Base-by-base conservation (phyloP, 2,329 filamentous ascomycete genomes). In the Cladosporium oxysporum region DNA sequence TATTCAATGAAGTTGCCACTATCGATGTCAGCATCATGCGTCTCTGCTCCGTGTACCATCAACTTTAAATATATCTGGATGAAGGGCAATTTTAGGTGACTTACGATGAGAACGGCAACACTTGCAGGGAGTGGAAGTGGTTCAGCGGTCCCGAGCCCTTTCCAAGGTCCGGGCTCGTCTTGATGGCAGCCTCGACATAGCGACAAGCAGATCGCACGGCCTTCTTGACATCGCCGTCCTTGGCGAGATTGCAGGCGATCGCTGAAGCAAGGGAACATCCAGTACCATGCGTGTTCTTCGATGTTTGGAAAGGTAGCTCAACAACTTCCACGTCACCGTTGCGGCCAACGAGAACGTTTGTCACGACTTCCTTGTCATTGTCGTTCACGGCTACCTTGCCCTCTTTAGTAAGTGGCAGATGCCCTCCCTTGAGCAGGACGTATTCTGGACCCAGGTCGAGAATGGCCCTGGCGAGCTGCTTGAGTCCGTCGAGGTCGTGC, bases 221-320 rank as follows among this genome's bases (percentile, higher is more conserved):
- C 50, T 81, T 76, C 0, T 83, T 77, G 1, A 91, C 81, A 6
- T 82, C 79, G 58, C 85, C 75, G 0, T 88, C 88, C 62, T 81
- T 84, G 16, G 90, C 84, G 8, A 93, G 77, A 67, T 91, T 90
- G n/a, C 89, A 89, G 1, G 91, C 88, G 72, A 93, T 91, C 3
- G 91, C 90, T 68, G 91, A 97, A 49, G 95, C 95, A 67, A 98
- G 84, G 11, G 93, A 96, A 75, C 95, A 99, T 4, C 95, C 95
- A 0, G 95, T 98, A 0, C 95, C 95, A 74, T 99, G 95, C 0
- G 94, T 98, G 74, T 94, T 94, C 67, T 83, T 89, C 10, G 90
- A 92, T 11, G 83, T 79, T 68, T 92, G 83, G 74, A 90, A 97
- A 5, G 84, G 83, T 47, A 87, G 91, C 76, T 93, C 85, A 58